Base-by-base conservation (phyloP, 352 stramenopile genomes). In the Elongisporangium prolatum region DNA sequence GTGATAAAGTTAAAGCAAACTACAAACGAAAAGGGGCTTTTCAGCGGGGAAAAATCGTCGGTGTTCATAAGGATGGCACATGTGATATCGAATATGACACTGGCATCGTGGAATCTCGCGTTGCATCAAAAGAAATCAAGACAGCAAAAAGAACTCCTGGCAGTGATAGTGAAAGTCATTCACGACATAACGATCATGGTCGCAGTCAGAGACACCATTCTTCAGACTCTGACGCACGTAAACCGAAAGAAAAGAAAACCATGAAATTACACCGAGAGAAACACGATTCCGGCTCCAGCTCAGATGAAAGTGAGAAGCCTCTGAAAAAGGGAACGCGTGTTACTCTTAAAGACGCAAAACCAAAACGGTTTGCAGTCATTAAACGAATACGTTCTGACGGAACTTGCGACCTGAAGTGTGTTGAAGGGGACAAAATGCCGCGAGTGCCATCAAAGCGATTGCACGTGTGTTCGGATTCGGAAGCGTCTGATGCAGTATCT, bases 371-470 rank as follows among this genome's bases (percentile, higher is more conserved):
- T 56, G 68, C 69, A 7, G 54, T 48, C 28, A 62, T 86, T 9
- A 61, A 63, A 10, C 74, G 68, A 6, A 53, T 84, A 0, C 80
- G 84, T 54, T 68, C 67, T 0, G 71, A 93, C 28, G 68, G 72
- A 11, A 91, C 67, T 17, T 90, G 70, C 25, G 84, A 92, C 38
- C 22, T 95, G 1, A 51, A 70, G 52, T 95, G 91, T 57, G 53
- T 64, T 4, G 69, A 88, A 38, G 82, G 79, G 0, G 78, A 91
- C 3, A 64, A 48, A 0, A 49, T 56, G 13, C 80, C 75, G 25
- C 64, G 74, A 6, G 53, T 96, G 0, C 52, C 58, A 0, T 9
- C 54, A 37, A 63, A 59, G 13, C 24, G 67, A 38, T 21, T 83
- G 7, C 21, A 67, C 2, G 48, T 51, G 4, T 72, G 64, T 25